Evolutionary conservation across 2,329 filamentous ascomycete genomes (phyloP).

Genomic region (Sarocladium strictum): DNA sequence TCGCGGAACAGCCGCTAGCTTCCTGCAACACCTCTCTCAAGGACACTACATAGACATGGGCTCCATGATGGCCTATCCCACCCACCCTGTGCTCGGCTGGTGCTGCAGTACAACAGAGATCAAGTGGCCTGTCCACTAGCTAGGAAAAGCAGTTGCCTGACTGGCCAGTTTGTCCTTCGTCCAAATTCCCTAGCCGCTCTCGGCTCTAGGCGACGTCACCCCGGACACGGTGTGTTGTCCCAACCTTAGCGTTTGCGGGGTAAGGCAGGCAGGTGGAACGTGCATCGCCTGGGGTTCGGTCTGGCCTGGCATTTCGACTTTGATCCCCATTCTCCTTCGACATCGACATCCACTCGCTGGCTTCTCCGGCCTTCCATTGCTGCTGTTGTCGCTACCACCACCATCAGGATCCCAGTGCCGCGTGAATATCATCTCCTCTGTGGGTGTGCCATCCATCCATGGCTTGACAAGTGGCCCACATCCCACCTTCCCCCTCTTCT

Average conservation of each 20-base stretch:
- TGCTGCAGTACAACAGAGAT: not conserved
- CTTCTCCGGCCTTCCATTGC: not conserved
- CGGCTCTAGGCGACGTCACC: slow-evolving; percentile 4
- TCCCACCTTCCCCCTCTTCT: not conserved
- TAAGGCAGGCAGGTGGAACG: not conserved
- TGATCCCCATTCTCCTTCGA: not conserved
- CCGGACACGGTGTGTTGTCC: not conserved
- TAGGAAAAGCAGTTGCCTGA: not conserved
- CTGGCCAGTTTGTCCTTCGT: not conserved
- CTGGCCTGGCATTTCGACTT: not conserved
- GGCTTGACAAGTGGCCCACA: slow-evolving; percentile 6
- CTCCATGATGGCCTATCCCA: not conserved
- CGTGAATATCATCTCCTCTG: not conserved
- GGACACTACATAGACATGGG: not conserved
- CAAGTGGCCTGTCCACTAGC: not conserved
- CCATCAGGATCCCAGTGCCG: not conserved
- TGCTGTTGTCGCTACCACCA: not conserved
- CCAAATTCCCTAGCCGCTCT: not conserved
- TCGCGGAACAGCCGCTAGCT: not conserved
- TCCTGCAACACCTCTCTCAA: not conserved
- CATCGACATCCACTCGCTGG: not conserved
- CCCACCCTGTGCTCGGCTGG: not conserved
- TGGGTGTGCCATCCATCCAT: slow-evolving; percentile 6
- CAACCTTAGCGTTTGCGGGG: slow-evolving; percentile 8
- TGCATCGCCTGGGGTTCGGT: not conserved